Conservation (phyloP, 2,329 filamentous ascomycete species). For the Beauveria pseudobassiana region DNA sequence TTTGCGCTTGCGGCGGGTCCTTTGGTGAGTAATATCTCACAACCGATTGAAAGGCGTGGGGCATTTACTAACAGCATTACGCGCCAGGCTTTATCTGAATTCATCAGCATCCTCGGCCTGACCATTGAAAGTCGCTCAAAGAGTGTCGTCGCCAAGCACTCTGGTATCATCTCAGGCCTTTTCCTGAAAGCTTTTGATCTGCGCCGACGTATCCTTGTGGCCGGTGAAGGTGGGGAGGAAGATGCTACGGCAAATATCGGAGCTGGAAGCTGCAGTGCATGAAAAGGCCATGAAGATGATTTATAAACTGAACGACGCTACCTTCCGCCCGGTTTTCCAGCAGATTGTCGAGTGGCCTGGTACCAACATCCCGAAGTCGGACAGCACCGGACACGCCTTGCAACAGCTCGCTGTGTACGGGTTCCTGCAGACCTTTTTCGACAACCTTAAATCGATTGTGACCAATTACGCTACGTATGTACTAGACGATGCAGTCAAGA, state of each 20-base stretch:
- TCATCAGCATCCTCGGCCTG: slow-evolving; percentile 60
- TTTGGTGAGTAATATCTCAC: slow-evolving; percentile 41
- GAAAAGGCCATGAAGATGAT: slow-evolving; percentile 79
- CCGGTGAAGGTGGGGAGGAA: slow-evolving; percentile 38
- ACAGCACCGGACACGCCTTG: slow-evolving; percentile 47
- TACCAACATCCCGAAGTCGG: slow-evolving; percentile 52
- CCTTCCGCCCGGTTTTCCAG: slow-evolving; percentile 86
- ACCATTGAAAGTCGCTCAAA: slow-evolving; percentile 75
- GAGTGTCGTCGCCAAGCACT: slow-evolving; percentile 67
- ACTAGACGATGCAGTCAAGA: slow-evolving; percentile 63
- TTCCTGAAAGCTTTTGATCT: slow-evolving; percentile 57
- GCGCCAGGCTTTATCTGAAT: slow-evolving; percentile 56
- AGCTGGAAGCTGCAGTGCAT: slow-evolving; percentile 59
- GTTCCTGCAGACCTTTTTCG: slow-evolving; percentile 75
- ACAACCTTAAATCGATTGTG: slow-evolving; percentile 84
- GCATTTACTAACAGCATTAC: slow-evolving; percentile 4
- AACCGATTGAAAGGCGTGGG: background rate
- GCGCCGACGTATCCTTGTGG: slow-evolving; percentile 46
- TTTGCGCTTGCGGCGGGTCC: slow-evolving; percentile 55
- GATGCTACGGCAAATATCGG: slow-evolving; percentile 39
- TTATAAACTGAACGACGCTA: slow-evolving; percentile 90
- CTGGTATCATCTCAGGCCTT: slow-evolving; percentile 58
- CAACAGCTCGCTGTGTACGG: slow-evolving; percentile 72
- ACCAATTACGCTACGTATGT: slow-evolving; percentile 86
- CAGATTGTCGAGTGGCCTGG: slow-evolving; percentile 77